These are phyloP conservation scores for Phlebopus sp. DNA, from an alignment of 1,284 basidiomycete genomes.

Conservation along the genomic window DNA sequence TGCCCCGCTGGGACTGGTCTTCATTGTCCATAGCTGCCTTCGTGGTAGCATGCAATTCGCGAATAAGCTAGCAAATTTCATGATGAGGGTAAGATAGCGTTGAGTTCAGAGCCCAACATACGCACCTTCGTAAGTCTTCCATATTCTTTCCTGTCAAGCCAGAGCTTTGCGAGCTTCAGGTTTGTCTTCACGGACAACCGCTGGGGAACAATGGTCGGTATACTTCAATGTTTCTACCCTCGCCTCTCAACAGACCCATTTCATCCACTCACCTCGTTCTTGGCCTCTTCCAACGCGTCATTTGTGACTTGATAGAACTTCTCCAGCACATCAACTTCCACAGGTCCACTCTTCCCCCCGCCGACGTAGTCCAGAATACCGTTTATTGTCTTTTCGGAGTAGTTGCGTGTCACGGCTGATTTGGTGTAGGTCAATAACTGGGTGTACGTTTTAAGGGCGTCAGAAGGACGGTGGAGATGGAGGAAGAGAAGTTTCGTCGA, in stretches of 20 bases:
- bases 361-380: slow-evolving; percentile 98
- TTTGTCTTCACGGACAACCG: slow-evolving; percentile 94
- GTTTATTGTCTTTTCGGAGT: slow-evolving; percentile 98
- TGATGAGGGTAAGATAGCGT: slow-evolving; percentile 1
- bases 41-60: slow-evolving; percentile 69
- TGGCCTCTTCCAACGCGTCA: slow-evolving; percentile 85
- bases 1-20: slow-evolving; percentile 87
- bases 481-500: slow-evolving; percentile 94
- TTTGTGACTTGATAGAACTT: slow-evolving; percentile 95
- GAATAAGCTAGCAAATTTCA: slow-evolving; percentile 53
- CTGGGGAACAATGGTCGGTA: slow-evolving; percentile 39
- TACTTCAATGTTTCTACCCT: background rate
- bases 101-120: slow-evolving; percentile 2
- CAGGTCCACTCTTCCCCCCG: slow-evolving; percentile 79
- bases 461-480: slow-evolving; percentile 70
- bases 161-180: slow-evolving; percentile 94
- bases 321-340: slow-evolving; percentile 88
- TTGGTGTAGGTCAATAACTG: slow-evolving; percentile 90
- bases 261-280: slow-evolving; percentile 77
- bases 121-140: slow-evolving; percentile 74
- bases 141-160: slow-evolving; percentile 95
- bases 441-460: slow-evolving; percentile 85
- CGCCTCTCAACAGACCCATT: too few species aligned
- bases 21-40: slow-evolving; percentile 61
- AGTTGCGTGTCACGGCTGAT: slow-evolving; percentile 86